Evolutionary conservation across 352 stramenopile genomes (phyloP), one percentile per base, ranked within the genome.

Genomic region (Phytophthora constricta): DNA sequence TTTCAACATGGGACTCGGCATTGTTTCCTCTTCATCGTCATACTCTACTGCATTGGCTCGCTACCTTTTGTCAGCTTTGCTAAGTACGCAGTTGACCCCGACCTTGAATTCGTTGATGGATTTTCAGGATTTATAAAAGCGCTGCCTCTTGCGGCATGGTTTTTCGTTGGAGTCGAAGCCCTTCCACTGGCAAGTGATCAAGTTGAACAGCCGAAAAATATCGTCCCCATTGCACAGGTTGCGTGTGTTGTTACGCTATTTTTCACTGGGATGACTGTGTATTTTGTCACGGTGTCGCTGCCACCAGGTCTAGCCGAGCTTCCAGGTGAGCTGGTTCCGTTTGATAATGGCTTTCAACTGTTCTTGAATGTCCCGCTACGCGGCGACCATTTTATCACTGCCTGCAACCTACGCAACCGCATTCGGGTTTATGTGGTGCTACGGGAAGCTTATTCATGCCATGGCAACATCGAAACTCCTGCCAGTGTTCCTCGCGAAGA

Each of bases 361-460:
- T 27, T 86, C 8, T 77, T 86, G 11, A 25, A 60, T 0, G 60
- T 80, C 3, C 45, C 45, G 5, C 45, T 26, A 57, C 2, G 8
- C 43, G 3, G 75, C 77, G 1, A 85, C 65, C 4, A 26, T 85
- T 25, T 22, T 86, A 1, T 87, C 77, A 17, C 33, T 86, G 1
- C 77, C 77, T 4, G 80, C 77, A 2, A 89, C 77, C 1, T 89
- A 82, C 58, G 75, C 75, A 2, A 88, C 74, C 3, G 76, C 74
- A 5, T 85, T 79, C 47, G 79, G 76, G 0, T 87, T 87, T 43
- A 83, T 88, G 56, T 86, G 79, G 65, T 82, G 72, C 28, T 87
- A 86, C 53, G 77, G 77, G 1, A 85, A 84, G 43, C 62, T 89
- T 4, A 80, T 89, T 10, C 47, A 69, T 1, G 66, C 77, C 11